Conservation (phyloP, 805 yeast species). For the Danielia oregonensis region DNA sequence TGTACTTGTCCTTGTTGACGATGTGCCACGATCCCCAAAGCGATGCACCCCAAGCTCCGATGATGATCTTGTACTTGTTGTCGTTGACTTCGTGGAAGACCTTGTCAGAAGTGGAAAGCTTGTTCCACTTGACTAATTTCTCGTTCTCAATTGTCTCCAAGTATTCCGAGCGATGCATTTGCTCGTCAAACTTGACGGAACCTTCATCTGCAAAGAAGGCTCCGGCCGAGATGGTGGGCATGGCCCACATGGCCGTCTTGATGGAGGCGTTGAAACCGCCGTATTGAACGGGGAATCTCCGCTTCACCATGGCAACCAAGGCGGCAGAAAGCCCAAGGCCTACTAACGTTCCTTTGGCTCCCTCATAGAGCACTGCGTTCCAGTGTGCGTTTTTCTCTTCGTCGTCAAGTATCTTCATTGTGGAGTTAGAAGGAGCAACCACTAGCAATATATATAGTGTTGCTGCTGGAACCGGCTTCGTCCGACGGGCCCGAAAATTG, state of each 20-base stretch:
- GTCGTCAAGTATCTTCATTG: conserved; percentile 63
- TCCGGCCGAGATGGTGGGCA: conserved; percentile 61
- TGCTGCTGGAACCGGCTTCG: conserved; percentile 5
- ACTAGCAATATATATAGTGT: too few relatives aligned
- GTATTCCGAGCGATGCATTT: conserved; percentile 50
- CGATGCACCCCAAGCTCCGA: conserved; percentile 76
- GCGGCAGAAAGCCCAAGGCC: conserved; percentile 60
- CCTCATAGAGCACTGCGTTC: conserved; percentile 57
- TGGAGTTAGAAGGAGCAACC: conserved; percentile 11
- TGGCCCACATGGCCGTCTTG: conserved; percentile 60
- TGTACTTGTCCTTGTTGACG: conserved; percentile 68
- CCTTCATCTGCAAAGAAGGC: conserved; percentile 70
- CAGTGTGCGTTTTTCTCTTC: conserved; percentile 68
- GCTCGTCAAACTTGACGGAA: conserved; percentile 61
- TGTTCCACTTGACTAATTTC: conserved; percentile 50
- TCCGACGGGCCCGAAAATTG: conserved; percentile 2
- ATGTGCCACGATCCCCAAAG: conserved; percentile 74
- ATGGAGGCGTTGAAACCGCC: conserved; percentile 32
- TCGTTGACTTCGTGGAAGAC: conserved; percentile 44
- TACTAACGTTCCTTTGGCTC: conserved; percentile 51
- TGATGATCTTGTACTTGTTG: conserved; percentile 64
- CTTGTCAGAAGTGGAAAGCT: conserved; percentile 47
- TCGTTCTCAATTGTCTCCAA: conserved; percentile 39
- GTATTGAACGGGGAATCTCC: conserved; percentile 44
- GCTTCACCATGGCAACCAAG: conserved; percentile 40